Evolutionary conservation across 345 rosid species (phyloP), one percentile per base, ranked within the genome.

Genomic region (Rhizophora apiculata): DNA sequence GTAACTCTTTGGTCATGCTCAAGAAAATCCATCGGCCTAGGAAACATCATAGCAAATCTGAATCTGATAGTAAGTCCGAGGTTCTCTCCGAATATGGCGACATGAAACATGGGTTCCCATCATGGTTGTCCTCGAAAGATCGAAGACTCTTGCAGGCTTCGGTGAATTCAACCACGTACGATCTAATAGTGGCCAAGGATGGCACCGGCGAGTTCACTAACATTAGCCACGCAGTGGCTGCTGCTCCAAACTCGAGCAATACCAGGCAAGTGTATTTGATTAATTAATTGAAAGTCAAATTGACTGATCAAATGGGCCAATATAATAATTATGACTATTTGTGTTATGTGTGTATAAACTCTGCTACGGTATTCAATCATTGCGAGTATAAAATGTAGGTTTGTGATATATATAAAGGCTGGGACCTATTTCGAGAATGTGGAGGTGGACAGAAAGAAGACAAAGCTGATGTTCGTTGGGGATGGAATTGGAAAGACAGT

Each of bases 401-500:
- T 89, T 76, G 87, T 91, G 77, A 93, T 93, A 72, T 81, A 88
- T 68, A 85, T 93, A 71, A 91, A 91, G 77, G 68, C 82, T 4
- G 96, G 98, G 55, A 75, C 86, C 6, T 93, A 89, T 73, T 69
- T 81, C 5, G 97, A 91, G 73, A 87, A 89, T 21, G 89, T 91
- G 63, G 98, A 93, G 74, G 88, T 91, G 70, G 77, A 27, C 37
- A 85, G 68, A 61, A 77, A 81, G 79, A 85, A 87, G 83, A 76
- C 70, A 13, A 85, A 63, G 68, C 63, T 93, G 43, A 89, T 86
- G 93, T 88, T 93, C 48, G 13, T 93, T 9, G 97, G 98, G 31
- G 98, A 93, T 58, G 96, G 97, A 46, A 88, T 93, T 53, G 96
- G 88, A 26, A 83, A 71, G 81, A 93, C 96, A 8, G 60, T 84